phyloP scores from a whole-genome alignment of 345 rosid genomes.

The Linum usitatissimum region DNA sequence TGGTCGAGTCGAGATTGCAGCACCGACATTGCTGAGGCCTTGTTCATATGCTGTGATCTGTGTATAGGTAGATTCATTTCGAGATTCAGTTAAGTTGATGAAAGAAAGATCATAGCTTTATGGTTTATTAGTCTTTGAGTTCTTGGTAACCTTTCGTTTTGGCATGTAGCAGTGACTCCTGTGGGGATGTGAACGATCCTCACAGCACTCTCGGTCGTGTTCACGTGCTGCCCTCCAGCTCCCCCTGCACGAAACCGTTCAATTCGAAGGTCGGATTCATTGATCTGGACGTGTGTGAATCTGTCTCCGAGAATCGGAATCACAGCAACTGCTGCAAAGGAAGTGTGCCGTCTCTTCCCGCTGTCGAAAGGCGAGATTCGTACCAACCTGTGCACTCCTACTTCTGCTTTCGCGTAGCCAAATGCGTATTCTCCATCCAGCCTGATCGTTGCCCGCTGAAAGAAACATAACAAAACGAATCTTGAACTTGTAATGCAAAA shows the following conservation, averaged over 20 bases:
- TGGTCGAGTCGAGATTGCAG: conserved; percentile 87
- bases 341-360: conserved; percentile 82
- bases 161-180: conserved; percentile 76
- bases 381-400: conserved; percentile 93
- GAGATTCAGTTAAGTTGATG: too few species aligned
- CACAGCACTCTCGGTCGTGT: conserved; percentile 95
- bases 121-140: not conserved
- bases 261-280: conserved; percentile 79
- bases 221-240: conserved; percentile 82
- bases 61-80: not conserved
- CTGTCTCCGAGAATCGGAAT: conserved; percentile 78
- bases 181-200: conserved; percentile 92
- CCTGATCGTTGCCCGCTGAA: conserved; percentile 91
- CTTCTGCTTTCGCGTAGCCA: conserved; percentile 96
- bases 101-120: not conserved
- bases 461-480: too few species aligned
- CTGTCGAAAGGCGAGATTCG: conserved; percentile 93
- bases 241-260: conserved; percentile 92
- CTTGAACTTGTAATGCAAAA: not conserved
- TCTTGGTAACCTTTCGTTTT: conserved; percentile 98
- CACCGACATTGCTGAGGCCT: conserved; percentile 93
- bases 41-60: conserved; percentile 84
- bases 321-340: conserved; percentile 98
- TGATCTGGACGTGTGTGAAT: conserved; percentile 64
- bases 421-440: conserved; percentile 85